Evolutionary conservation across 2,329 filamentous ascomycete genomes (phyloP), one percentile per base, ranked within the genome.

Genomic region (Juglanconis oblonga): DNA sequence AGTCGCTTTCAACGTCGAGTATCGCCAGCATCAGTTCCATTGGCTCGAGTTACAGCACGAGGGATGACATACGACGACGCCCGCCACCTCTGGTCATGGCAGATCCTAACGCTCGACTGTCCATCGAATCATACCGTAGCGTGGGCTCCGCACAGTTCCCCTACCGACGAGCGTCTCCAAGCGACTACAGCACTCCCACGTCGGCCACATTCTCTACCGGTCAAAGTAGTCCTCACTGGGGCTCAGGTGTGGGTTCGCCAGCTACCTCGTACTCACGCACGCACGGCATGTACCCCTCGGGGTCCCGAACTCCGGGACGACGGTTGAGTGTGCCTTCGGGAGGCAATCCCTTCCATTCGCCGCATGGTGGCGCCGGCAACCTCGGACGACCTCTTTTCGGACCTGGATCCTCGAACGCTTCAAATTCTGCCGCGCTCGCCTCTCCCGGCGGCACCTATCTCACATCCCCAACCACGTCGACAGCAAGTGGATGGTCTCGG

Each of bases 1-100:
- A 97, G 72, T 86, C 85, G 1, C 77, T 97, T 3, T 97, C 93
- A 0, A 87, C 91, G 2, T 97, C 93, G 0, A 97, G 92, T 72
- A 92, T 97, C 67, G 81, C 86, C 4, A 94, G 90, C 38, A 88
- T 88, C 6, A 77, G 86, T 57, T 92, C 90, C 1, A 72, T 80
- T 11, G 76, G 76, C 32, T 94, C 91, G 1, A 87, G 80, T 52
- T 88, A 88, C 61, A 87, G 83, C 64, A 77, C 83, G n/a, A 78
- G 82, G 29, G 85, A 87, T 49, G 89, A 92, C 59, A 74, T 82
- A 44, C 85, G 91, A 53, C 85, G 89, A 61, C 84, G 91, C 32
- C 93, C 92, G 5, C 87, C 91, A 29, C 91, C 92, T 1, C 78
- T 97, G 24, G 89, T 94, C 61, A 95, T 96, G 87, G 55, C 84